Evolutionary conservation across 1,284 basidiomycete species (phyloP), one percentile per base, ranked within the genome.

Genomic region (Mycena citricolor): DNA sequence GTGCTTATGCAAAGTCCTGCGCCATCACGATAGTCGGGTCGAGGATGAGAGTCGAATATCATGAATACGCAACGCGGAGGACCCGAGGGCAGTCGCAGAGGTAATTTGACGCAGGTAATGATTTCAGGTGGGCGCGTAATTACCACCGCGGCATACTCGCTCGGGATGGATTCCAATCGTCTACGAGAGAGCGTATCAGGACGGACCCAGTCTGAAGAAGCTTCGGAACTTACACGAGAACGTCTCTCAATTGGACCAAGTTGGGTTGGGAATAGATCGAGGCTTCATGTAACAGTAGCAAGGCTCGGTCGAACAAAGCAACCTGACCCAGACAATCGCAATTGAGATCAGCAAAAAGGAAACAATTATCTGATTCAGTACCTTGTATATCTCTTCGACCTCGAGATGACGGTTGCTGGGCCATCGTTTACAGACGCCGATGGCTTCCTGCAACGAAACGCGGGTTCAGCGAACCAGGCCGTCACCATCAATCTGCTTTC

Each of bases 41-140:
- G 73, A 13, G 77, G 68, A 55, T 84, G 83, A 2, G 80, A 79
- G 59, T 86, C 82, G 49, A 85, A 83, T 32, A 83, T 62, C 34
- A 76, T 68, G 52, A 77, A 83, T 11, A 77, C 58, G n/a, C n/a
- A n/a, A 10, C 40, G 17, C 44, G 39, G 39, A 10, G 61, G 56
- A 23, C 40, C 51, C 4, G 51, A 45, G 6, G 56, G 31, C 17
- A 62, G 55, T 11, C 36, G 14, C 24, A 54, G 33, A 16, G 64
- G 59, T 34, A 83, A 66, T 48, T 74, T 76, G 50, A 83, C 57
- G 55, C 78, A 76, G 16, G 72, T 67, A 20, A 86, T 60, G 42
- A 83, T 81, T 58, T 85, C 83, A 0, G 83, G 83, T 24, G 83
- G 80, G 16, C 82, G 79, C 0, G 83, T 85, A 45, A 86, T 78